Evolutionary conservation across 805 yeast genomes (phyloP).

Genomic region (Hanseniaspora jakobsenii): DNA sequence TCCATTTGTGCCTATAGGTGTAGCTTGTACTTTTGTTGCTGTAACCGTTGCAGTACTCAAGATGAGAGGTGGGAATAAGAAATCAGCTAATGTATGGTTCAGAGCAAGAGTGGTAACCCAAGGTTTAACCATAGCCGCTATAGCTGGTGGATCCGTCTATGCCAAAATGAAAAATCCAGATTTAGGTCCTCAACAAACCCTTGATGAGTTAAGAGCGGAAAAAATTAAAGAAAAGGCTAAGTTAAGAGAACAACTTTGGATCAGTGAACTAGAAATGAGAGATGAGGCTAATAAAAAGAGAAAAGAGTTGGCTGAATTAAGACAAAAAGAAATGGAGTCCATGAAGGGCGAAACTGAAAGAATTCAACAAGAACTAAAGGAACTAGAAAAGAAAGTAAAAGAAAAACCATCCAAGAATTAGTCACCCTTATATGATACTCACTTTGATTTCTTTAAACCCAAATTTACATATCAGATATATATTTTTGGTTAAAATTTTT

Average conservation of each 20-base stretch:
- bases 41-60: slow-evolving; percentile 68
- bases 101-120: slow-evolving; percentile 83
- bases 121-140: slow-evolving; percentile 68
- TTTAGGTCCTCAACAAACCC: slow-evolving; percentile 29
- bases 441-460: background rate
- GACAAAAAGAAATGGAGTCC: slow-evolving; percentile 36
- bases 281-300: slow-evolving; percentile 61
- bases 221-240: slow-evolving; percentile 40
- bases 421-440: background rate
- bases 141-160: slow-evolving; percentile 56
- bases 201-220: background rate
- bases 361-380: slow-evolving; percentile 24
- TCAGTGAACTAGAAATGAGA: slow-evolving; percentile 78
- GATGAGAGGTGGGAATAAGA: slow-evolving; percentile 56
- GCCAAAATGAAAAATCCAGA: slow-evolving; percentile 53
- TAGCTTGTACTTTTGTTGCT: slow-evolving; percentile 67
- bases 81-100: slow-evolving; percentile 74
- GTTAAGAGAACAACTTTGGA: slow-evolving; percentile 76
- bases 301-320: slow-evolving; percentile 53
- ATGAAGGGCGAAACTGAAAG: slow-evolving; percentile 25
- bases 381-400: slow-evolving; percentile 19
- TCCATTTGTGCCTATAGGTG: slow-evolving; percentile 80
- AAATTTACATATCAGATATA: too few species aligned
- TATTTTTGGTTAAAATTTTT: too few species aligned
- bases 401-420: background rate